Evolutionary conservation across 2,329 filamentous ascomycete species (phyloP).

Genomic region (Pseudomassariella vexata): DNA sequence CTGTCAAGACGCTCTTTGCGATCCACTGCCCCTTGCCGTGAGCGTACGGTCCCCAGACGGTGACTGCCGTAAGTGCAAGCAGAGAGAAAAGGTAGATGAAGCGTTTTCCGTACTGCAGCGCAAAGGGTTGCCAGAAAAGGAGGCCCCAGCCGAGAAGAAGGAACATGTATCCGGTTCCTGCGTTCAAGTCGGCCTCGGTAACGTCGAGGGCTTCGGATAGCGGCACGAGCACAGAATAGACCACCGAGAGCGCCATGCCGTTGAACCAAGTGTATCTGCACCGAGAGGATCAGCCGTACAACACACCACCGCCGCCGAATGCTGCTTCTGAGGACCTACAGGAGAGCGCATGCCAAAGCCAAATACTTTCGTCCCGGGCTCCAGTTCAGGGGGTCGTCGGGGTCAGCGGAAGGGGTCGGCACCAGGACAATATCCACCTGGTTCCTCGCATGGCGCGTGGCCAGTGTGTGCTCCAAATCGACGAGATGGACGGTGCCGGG

Average conservation of each 20-base stretch:
- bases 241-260: conserved; percentile 29
- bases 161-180: conserved; percentile 26
- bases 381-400: conserved; percentile 50
- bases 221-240: conserved; percentile 24
- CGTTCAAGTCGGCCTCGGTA: conserved; percentile 19
- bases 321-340: conserved; percentile 16
- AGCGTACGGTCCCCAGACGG: conserved; percentile 31
- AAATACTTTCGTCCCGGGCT: conserved; percentile 20
- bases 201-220: conserved; percentile 18
- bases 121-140: conserved; percentile 42
- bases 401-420: conserved; percentile 41
- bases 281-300: conserved; percentile 17
- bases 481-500: conserved; percentile 36
- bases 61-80: conserved; percentile 23
- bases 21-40: conserved; percentile 35
- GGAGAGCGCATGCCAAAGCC: conserved; percentile 19
- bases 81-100: conserved; percentile 32
- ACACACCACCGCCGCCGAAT: conserved; percentile 16
- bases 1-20: conserved; percentile 36
- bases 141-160: conserved; percentile 38
- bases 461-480: conserved; percentile 27
- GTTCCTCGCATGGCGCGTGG: conserved; percentile 24
- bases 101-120: conserved; percentile 38
- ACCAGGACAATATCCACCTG: conserved; percentile 41
- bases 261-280: conserved; percentile 30